These are phyloP conservation scores for Paraphaeosphaeria sporulosa DNA, from an alignment of 2,329 filamentous ascomycete genomes.

Conservation along the genomic window DNA sequence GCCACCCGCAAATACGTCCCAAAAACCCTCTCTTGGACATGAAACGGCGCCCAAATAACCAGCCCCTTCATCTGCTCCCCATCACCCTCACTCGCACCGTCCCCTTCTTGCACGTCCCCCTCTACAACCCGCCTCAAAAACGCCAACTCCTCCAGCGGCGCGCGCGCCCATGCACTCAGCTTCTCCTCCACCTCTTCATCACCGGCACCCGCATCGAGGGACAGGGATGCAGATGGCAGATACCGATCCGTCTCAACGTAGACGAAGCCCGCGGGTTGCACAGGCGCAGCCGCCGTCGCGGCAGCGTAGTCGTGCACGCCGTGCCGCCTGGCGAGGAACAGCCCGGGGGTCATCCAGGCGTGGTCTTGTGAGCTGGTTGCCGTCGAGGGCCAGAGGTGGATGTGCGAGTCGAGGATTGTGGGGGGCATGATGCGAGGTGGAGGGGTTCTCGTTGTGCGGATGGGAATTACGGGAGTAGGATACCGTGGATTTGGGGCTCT, in stretches of 20 bases:
- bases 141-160: conserved; percentile 74
- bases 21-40: conserved; percentile 67
- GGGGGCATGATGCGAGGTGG: conserved; percentile 28
- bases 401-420: conserved; percentile 83
- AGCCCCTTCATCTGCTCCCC: conserved; percentile 67
- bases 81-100: conserved; percentile 48
- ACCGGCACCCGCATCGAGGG: neutral
- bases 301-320: conserved; percentile 68
- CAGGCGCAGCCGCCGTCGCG: conserved; percentile 20
- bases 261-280: conserved; percentile 67
- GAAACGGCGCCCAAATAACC: conserved; percentile 86
- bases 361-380: conserved; percentile 68
- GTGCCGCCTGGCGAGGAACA: conserved; percentile 68
- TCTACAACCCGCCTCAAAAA: conserved; percentile 72
- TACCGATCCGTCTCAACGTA: conserved; percentile 82
- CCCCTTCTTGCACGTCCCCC: conserved; percentile 70
- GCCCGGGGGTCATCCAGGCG: conserved; percentile 68
- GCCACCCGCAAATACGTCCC: conserved; percentile 70
- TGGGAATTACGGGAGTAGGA: neutral
- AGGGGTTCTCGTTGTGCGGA: neutral
- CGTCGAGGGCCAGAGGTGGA: conserved; percentile 81
- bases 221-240: conserved; percentile 22
- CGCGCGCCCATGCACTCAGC: conserved; percentile 65
- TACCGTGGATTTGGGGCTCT: neutral
- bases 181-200: conserved; percentile 10